Percentiles rank a stretch among this genome's conserved stretches.
These are phyloP conservation scores for Ceratocystis ficicola DNA, from an alignment of 2,329 filamentous ascomycete species.

Conservation along the genomic window DNA sequence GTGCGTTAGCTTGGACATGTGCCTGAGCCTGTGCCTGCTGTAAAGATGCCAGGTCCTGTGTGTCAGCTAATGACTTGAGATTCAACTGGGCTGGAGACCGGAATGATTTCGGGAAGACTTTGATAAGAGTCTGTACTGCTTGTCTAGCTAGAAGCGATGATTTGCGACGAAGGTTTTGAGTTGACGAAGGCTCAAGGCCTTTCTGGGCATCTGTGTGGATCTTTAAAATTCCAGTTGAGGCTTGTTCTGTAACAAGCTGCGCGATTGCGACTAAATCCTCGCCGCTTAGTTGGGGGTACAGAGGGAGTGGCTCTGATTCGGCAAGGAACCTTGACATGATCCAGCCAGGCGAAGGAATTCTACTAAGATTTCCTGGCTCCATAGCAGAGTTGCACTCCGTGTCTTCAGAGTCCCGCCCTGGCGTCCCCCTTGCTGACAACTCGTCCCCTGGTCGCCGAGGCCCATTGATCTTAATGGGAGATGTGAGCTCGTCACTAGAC, in stretches of 20 bases:
- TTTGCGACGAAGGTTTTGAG: constrained; percentile 24
- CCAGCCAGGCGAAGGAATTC: constrained; percentile 38
- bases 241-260: constrained; percentile 60
- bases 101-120: constrained; percentile 36
- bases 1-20: constrained; percentile 33
- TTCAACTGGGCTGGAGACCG: constrained; percentile 31
- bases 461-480: constrained; percentile 37
- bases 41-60: constrained; percentile 43
- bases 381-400: constrained; percentile 37
- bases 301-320: constrained; percentile 43
- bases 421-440: constrained; percentile 40
- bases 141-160: constrained; percentile 35
- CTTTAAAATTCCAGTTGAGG: constrained; percentile 41
- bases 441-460: constrained; percentile 38
- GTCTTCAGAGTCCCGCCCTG: constrained; percentile 39
- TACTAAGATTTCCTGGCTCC: constrained; percentile 40
- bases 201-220: constrained; percentile 25
- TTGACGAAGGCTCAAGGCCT: constrained; percentile 1
- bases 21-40: constrained; percentile 30
- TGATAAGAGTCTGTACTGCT: constrained; percentile 39
- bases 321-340: constrained; percentile 45
- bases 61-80: constrained; percentile 41
- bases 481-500: constrained; percentile 38
- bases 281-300: constrained; percentile 39
- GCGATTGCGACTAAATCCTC: constrained; percentile 54